Percentiles rank a stretch among this genome's conserved stretches.
Conservation (phyloP, 164 flowering plant species). For the Chimonanthus praecox region DNA sequence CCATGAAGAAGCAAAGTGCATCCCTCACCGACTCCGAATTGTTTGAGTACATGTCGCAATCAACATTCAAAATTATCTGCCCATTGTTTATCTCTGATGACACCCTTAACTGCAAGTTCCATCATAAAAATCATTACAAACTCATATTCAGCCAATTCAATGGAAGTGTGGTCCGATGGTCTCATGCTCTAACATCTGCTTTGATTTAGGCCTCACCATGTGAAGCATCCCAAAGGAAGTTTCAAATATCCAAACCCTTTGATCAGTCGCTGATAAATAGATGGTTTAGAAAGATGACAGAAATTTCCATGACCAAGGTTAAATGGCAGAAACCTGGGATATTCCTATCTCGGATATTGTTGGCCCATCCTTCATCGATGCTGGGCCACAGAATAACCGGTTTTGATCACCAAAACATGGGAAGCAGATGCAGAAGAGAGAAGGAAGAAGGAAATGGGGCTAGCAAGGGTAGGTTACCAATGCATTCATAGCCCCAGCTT, state of each 20-base stretch:
- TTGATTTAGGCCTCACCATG: too few species aligned
- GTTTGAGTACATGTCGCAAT: conserved; percentile 38
- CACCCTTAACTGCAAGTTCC: conserved; percentile 22
- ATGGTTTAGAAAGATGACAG: background rate
- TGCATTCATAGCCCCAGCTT: conserved; percentile 57
- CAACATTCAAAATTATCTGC: conserved; percentile 25
- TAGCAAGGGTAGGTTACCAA: conserved; percentile 26
- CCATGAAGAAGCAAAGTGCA: conserved; percentile 31
- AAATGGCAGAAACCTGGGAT: background rate
- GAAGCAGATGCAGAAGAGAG: background rate
- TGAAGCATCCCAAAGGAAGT: too few species aligned
- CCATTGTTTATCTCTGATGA: conserved; percentile 27
- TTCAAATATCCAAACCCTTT: too few species aligned
- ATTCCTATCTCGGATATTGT: background rate
- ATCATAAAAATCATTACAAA: background rate
- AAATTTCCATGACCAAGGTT: background rate
- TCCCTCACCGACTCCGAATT: conserved; percentile 27
- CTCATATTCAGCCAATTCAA: background rate
- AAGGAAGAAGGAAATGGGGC: background rate
- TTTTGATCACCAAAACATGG: background rate
- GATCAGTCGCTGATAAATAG: background rate
- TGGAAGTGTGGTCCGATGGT: background rate
- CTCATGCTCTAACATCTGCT: too few species aligned
- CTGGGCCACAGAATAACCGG: background rate
- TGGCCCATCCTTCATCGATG: background rate